Evolutionary conservation across 768 basidiomycete species (phyloP).

Genomic region (Xanthoconium stramineum): DNA sequence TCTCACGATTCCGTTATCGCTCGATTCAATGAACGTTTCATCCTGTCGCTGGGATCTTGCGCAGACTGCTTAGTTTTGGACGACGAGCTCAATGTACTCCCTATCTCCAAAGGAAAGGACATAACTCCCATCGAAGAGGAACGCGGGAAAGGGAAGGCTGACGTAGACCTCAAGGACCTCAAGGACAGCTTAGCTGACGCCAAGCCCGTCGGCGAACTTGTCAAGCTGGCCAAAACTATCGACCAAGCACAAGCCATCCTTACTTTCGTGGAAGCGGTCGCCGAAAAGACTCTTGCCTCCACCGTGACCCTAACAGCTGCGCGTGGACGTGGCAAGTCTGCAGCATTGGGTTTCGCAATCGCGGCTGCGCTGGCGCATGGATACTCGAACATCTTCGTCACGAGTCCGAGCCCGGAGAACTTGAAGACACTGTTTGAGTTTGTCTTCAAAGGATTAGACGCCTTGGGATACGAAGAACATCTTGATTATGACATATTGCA

Average conservation of each 20-base stretch:
- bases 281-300: conserved; percentile 89
- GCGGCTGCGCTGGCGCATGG: conserved; percentile 90
- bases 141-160: conserved; percentile 47
- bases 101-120: conserved; percentile 93
- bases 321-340: conserved; percentile 95
- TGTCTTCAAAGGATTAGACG: conserved; percentile 94
- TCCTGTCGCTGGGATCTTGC: conserved; percentile 92
- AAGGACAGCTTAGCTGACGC: conserved; percentile 76
- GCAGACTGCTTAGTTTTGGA: conserved; percentile 92
- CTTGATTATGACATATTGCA: conserved; percentile 96
- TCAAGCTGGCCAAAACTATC: conserved; percentile 86
- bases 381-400: conserved; percentile 97
- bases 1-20: conserved; percentile 87
- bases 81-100: conserved; percentile 96
- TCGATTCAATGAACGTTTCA: conserved; percentile 98
- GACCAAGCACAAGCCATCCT: conserved; percentile 95
- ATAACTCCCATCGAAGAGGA: conserved; percentile 64
- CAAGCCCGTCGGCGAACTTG: conserved; percentile 83
- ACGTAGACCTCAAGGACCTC: conserved; percentile 71
- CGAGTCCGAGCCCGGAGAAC: conserved; percentile 96
- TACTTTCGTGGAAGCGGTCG: conserved; percentile 91
- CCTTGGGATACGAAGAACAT: conserved; percentile 94
- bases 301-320: conserved; percentile 94
- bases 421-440: conserved; percentile 98
- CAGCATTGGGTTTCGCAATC: conserved; percentile 92